Conservation (phyloP, 202 grass and related monocot species). For the Setaria viridis region DNA sequence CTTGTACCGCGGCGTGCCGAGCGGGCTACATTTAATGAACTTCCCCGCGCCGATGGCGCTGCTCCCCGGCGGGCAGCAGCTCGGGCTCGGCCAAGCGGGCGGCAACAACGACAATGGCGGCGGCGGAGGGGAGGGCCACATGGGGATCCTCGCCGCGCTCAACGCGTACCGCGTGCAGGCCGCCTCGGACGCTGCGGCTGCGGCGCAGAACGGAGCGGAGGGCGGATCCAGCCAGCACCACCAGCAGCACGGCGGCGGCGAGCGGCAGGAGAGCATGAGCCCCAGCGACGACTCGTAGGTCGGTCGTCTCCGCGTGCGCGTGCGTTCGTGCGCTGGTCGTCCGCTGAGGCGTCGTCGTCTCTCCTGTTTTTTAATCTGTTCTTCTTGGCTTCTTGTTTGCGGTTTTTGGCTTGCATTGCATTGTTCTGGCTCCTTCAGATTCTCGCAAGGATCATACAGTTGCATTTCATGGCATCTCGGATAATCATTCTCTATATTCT, state of each 20-base stretch:
- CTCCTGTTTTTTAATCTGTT: slow-evolving; percentile 43
- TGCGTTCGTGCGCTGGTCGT: not conserved
- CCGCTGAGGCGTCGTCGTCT: not conserved
- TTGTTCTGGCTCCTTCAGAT: not conserved
- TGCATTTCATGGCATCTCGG: slow-evolving; percentile 26
- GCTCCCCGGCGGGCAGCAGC: slow-evolving; percentile 68
- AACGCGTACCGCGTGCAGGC: slow-evolving; percentile 72
- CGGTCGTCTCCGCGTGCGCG: not conserved
- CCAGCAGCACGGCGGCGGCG: slow-evolving; percentile 46
- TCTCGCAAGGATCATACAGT: slow-evolving; percentile 39
- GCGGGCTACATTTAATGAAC: slow-evolving; percentile 97
- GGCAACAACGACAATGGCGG: slow-evolving; percentile 34
- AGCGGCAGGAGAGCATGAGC: slow-evolving; percentile 78
- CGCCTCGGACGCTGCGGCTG: slow-evolving; percentile 28
- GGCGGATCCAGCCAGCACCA: slow-evolving; percentile 48
- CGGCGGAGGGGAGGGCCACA: slow-evolving; percentile 59
- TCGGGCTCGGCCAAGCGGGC: slow-evolving; percentile 58
- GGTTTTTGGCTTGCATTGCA: slow-evolving; percentile 8
- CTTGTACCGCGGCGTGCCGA: slow-evolving; percentile 76
- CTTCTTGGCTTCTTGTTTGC: slow-evolving; percentile 25
- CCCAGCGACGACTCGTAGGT: slow-evolving; percentile 82
- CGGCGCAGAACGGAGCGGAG: slow-evolving; percentile 35
- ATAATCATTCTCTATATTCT: not conserved
- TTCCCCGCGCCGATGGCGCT: slow-evolving; percentile 78
- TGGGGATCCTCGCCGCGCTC: slow-evolving; percentile 77